Conservation (phyloP, 1,284 basidiomycete species). For the Austropuccinia psidii region DNA sequence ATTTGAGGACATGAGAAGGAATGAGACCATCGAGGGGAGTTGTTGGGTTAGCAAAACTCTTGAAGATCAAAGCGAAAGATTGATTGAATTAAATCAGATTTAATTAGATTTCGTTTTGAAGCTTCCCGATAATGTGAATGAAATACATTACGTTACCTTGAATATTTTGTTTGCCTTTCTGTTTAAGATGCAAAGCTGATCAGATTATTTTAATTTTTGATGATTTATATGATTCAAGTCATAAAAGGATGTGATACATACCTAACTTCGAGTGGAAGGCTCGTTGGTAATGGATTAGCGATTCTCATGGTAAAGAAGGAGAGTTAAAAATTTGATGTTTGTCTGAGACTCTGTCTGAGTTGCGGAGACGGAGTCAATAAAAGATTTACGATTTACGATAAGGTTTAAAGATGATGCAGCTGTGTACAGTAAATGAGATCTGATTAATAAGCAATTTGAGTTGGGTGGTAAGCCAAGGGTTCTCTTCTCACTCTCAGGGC, state of each 20-base stretch:
- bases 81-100: not conserved
- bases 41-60: constrained; percentile 29
- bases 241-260: not conserved
- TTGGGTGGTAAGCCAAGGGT: no score
- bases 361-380: no score
- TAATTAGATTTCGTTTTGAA: not conserved
- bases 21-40: constrained; percentile 26
- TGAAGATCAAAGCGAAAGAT: not conserved
- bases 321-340: no score
- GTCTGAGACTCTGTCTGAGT: no score
- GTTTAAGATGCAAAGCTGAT: constrained; percentile 8
- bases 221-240: not conserved
- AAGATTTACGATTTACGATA: no score
- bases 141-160: not conserved
- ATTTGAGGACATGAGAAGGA: constrained; percentile 51
- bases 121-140: not conserved
- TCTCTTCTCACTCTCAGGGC: no score
- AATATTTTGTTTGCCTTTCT: not conserved
- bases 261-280: constrained; percentile 21
- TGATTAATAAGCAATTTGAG: no score
- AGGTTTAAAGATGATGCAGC: no score
- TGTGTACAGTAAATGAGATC: no score
- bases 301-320: constrained; percentile 22
- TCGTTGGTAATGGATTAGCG: constrained; percentile 28
- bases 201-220: constrained; percentile 2